These are phyloP conservation scores for Zoysia pacifica DNA, from an alignment of 176 grass and related monocot species.

Conservation along the genomic window DNA sequence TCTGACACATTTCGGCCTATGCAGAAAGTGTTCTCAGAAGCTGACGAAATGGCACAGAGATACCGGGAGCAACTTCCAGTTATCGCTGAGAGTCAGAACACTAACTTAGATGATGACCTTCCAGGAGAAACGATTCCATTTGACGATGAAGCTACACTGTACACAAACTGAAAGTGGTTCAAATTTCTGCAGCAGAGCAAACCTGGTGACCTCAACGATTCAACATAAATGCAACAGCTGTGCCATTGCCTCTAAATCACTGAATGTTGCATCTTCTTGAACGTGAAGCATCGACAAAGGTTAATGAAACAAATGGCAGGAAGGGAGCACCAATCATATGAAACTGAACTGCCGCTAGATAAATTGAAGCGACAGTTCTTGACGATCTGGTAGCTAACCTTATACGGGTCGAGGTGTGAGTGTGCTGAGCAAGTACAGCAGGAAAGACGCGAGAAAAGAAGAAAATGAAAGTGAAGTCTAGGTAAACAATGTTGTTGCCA, in stretches of 20 bases:
- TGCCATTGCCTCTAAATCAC: slow-evolving; percentile 2
- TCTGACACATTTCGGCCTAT: not conserved
- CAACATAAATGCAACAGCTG: slow-evolving; percentile 8
- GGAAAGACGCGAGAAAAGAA: no score
- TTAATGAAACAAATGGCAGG: not conserved
- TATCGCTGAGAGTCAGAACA: slow-evolving; percentile 36
- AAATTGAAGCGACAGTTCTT: slow-evolving; percentile 2
- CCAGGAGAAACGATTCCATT: slow-evolving; percentile 49
- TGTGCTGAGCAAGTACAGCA: not conserved
- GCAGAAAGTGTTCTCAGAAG: slow-evolving; percentile 86
- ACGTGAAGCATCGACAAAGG: not conserved
- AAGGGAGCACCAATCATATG: not conserved
- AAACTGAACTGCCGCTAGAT: not conserved
- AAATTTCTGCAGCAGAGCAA: slow-evolving; percentile 61
- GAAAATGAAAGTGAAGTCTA: not conserved
- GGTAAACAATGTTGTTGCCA: not conserved
- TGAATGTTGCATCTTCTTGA: not conserved
- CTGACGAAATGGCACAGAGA: slow-evolving; percentile 64
- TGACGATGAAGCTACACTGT: slow-evolving; percentile 65
- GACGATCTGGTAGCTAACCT: not conserved
- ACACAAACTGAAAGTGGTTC: slow-evolving; percentile 94
- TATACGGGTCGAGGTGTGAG: not conserved
- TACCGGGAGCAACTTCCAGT: slow-evolving; percentile 63
- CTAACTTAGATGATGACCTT: slow-evolving; percentile 31
- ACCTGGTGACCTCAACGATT: slow-evolving; percentile 13